Percentiles rank a stretch among this genome's conserved stretches.
phyloP scores from a whole-genome alignment of 1,284 basidiomycete species.

The Tilletia indica region DNA sequence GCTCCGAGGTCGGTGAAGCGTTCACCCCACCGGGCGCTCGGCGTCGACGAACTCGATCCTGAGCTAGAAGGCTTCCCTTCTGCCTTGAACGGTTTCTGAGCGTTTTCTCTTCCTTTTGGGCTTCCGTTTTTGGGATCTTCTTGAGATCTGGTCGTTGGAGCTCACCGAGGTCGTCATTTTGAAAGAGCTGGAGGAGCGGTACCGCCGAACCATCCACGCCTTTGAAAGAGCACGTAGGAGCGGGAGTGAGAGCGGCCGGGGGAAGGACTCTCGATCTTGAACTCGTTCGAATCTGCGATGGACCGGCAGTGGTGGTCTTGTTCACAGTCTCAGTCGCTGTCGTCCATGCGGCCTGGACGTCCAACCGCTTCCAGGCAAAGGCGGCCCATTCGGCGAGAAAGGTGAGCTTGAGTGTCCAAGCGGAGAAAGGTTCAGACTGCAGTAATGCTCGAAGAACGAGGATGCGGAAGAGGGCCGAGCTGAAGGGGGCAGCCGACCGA shows the following conservation, averaged over 20 bases:
- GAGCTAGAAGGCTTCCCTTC: background rate
- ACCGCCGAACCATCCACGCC: background rate
- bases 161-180: background rate
- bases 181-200: background rate
- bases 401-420: slow-evolving; percentile 46
- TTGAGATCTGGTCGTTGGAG: background rate
- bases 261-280: background rate
- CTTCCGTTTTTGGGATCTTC: background rate
- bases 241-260: slow-evolving; percentile 22
- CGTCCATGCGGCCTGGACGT: slow-evolving; percentile 17
- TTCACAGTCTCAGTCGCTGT: background rate
- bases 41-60: no score
- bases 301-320: background rate
- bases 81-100: slow-evolving; percentile 19
- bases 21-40: background rate
- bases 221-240: background rate
- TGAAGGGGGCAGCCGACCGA: slow-evolving; percentile 27
- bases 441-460: slow-evolving; percentile 51
- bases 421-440: slow-evolving; percentile 47
- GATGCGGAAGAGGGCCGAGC: slow-evolving; percentile 44
- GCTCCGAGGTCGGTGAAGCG: slow-evolving; percentile 19
- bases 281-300: background rate
- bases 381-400: slow-evolving; percentile 50
- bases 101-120: background rate
- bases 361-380: slow-evolving; percentile 30